Percentiles rank a stretch among this genome's conserved stretches.
phyloP scores from a whole-genome alignment of 495 filamentous ascomycete genomes.

The Chaetomium cochliodes region DNA sequence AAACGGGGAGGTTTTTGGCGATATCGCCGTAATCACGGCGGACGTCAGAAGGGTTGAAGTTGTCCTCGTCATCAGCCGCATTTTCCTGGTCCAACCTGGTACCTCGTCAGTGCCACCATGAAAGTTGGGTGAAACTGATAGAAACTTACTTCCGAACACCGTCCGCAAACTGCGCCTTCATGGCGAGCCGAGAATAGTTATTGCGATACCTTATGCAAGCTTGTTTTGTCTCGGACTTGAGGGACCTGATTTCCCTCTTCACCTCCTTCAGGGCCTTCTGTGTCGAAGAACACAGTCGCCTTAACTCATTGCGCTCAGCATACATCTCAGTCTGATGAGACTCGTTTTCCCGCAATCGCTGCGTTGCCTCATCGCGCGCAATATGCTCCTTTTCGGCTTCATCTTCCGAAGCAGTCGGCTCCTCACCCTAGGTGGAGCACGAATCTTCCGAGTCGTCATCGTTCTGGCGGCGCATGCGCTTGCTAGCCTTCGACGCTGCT shows the following conservation, averaged over 20 bases:
- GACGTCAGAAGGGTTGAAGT: constrained; percentile 37
- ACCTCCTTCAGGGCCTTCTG: neutral
- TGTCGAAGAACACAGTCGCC: constrained; percentile 29
- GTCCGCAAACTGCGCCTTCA: constrained; percentile 57
- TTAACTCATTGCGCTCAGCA: constrained; percentile 31
- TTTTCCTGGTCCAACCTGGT: constrained; percentile 27
- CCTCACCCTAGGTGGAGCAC: constrained; percentile 11
- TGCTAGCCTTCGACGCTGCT: neutral
- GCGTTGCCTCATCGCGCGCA: constrained; percentile 13
- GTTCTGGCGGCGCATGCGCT: neutral
- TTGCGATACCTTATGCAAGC: constrained; percentile 57
- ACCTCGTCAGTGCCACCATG: constrained; percentile 21
- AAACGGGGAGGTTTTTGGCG: constrained; percentile 55
- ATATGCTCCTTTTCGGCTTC: neutral
- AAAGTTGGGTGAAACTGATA: no score
- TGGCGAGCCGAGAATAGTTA: constrained; percentile 49
- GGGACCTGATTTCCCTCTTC: constrained; percentile 32
- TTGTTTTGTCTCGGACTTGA: constrained; percentile 35
- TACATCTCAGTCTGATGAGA: constrained; percentile 19
- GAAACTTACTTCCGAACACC: constrained; percentile 49
- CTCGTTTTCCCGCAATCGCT: constrained; percentile 9
- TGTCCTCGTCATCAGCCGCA: constrained; percentile 20
- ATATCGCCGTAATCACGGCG: constrained; percentile 57
- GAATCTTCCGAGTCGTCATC: constrained; percentile 1
- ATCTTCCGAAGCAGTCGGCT: neutral